Percentiles rank a stretch among this genome's conserved stretches.
phyloP scores from a whole-genome alignment of 1,139 yeast species.

The Suhomyces bokatorum region DNA sequence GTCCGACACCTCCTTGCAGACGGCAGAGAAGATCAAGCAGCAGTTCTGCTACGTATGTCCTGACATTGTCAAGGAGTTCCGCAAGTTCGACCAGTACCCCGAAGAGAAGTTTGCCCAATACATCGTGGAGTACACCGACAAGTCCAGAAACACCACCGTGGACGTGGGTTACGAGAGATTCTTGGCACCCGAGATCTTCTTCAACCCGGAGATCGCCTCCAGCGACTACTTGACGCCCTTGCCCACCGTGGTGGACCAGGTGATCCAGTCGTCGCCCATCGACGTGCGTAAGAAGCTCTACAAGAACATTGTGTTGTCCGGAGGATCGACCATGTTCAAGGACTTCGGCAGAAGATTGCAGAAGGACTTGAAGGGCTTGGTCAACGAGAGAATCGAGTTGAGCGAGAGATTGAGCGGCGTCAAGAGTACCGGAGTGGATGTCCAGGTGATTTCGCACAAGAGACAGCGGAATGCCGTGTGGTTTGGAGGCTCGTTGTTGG shows the following conservation, averaged over 20 bases:
- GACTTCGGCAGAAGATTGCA: conserved; percentile 97
- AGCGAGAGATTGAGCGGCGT: conserved; percentile 82
- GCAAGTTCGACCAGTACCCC: conserved; percentile 90
- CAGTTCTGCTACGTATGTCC: conserved; percentile 97
- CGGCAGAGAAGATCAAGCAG: conserved; percentile 96
- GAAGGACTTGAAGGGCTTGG: conserved; percentile 86
- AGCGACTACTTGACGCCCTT: conserved; percentile 94
- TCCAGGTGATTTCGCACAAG: conserved; percentile 94
- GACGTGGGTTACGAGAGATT: conserved; percentile 98
- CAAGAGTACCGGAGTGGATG: conserved; percentile 92
- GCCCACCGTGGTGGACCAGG: conserved; percentile 92
- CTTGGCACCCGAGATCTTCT: conserved; percentile 97
- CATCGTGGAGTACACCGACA: conserved; percentile 76
- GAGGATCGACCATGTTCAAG: conserved; percentile 98
- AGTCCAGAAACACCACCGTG: conserved; percentile 65
- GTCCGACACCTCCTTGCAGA: conserved; percentile 85
- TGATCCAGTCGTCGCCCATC: conserved; percentile 92
- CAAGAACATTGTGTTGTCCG: conserved; percentile 90
- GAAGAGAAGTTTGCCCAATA: conserved; percentile 88
- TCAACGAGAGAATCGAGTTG: conserved; percentile 81
- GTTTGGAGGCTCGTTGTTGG: conserved; percentile 97
- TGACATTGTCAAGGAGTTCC: conserved; percentile 94
- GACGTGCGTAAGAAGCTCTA: conserved; percentile 97
- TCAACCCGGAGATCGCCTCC: conserved; percentile 95
- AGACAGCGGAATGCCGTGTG: conserved; percentile 98